These are phyloP conservation scores for Colletotrichum gigasporum DNA, from an alignment of 2,329 filamentous ascomycete species.

Conservation along the genomic window DNA sequence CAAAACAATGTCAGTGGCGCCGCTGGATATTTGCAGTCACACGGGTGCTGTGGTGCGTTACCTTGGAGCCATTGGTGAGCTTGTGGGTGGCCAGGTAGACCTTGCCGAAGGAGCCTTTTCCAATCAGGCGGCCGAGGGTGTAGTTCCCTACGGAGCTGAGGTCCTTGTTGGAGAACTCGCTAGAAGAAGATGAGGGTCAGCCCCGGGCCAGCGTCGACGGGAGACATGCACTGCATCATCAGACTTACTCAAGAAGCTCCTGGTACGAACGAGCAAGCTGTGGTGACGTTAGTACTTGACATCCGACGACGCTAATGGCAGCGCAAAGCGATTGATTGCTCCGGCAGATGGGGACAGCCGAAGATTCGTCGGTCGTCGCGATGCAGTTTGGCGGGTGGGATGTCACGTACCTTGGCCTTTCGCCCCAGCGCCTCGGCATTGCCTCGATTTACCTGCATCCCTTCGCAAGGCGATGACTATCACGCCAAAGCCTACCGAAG, in stretches of 20 bases:
- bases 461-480: slow-evolving; percentile 39
- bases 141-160: slow-evolving; percentile 96
- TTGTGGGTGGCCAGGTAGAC: slow-evolving; percentile 97
- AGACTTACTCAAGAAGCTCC: slow-evolving; percentile 87
- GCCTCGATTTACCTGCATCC: slow-evolving; percentile 64
- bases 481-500: slow-evolving; percentile 28
- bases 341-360: neutral
- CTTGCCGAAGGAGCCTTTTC: slow-evolving; percentile 98
- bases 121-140: slow-evolving; percentile 87
- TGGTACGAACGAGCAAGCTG: slow-evolving; percentile 97
- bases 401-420: slow-evolving; percentile 65
- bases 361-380: neutral
- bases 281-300: neutral
- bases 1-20: slow-evolving; percentile 8
- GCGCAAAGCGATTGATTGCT: neutral
- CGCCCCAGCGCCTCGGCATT: slow-evolving; percentile 68
- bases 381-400: neutral
- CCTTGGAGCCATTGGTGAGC: slow-evolving; percentile 98
- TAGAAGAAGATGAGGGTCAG: slow-evolving; percentile 48
- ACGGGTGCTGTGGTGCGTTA: slow-evolving; percentile 52
- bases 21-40: neutral
- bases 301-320: neutral
- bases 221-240: no score
- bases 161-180: slow-evolving; percentile 93
- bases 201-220: neutral